phyloP scores from a whole-genome alignment of 1,284 basidiomycete genomes.

The Apiotrichum gracile region DNA sequence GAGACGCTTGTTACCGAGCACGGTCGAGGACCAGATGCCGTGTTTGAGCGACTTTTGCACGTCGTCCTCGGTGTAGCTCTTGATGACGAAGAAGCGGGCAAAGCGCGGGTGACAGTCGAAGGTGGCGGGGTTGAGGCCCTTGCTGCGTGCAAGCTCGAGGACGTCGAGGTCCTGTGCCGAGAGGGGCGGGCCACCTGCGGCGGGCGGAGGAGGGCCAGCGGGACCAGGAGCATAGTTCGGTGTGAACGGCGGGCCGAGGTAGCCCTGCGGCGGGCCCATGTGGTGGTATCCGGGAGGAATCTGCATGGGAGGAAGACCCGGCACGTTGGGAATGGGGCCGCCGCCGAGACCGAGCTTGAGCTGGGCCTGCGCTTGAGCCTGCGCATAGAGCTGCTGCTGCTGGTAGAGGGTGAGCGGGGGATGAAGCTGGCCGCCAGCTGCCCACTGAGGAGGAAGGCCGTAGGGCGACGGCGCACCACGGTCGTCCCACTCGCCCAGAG shows the following conservation, averaged over 20 bases:
- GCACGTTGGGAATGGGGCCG: neutral
- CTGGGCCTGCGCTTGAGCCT: slow-evolving; percentile 12
- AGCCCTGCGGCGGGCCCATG: slow-evolving; percentile 10
- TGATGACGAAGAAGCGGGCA: slow-evolving; percentile 92
- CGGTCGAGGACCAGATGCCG: slow-evolving; percentile 94
- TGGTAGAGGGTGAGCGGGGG: slow-evolving; percentile 20
- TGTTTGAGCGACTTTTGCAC: slow-evolving; percentile 94
- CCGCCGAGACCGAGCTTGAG: slow-evolving; percentile 14
- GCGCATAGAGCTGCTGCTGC: slow-evolving; percentile 17
- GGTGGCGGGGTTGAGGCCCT: slow-evolving; percentile 82
- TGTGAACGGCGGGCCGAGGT: slow-evolving; percentile 12
- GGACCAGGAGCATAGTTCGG: slow-evolving; percentile 11
- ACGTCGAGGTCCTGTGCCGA: slow-evolving; percentile 57
- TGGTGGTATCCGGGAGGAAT: neutral
- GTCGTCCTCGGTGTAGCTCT: slow-evolving; percentile 95
- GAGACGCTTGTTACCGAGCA: slow-evolving; percentile 88
- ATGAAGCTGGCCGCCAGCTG: slow-evolving; percentile 4
- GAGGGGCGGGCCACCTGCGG: slow-evolving; percentile 2
- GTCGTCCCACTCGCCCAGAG: slow-evolving; percentile 14
- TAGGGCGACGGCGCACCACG: slow-evolving; percentile 3
- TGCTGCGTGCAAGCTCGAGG: slow-evolving; percentile 73
- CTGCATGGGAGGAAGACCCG: slow-evolving; percentile 4
- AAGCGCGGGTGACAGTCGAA: slow-evolving; percentile 73
- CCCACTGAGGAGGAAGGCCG: slow-evolving; percentile 3
- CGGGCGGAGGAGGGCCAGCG: neutral